These are phyloP conservation scores for Arabidopsis arenosa DNA, from an alignment of 345 rosid species.

Conservation along the genomic window DNA sequence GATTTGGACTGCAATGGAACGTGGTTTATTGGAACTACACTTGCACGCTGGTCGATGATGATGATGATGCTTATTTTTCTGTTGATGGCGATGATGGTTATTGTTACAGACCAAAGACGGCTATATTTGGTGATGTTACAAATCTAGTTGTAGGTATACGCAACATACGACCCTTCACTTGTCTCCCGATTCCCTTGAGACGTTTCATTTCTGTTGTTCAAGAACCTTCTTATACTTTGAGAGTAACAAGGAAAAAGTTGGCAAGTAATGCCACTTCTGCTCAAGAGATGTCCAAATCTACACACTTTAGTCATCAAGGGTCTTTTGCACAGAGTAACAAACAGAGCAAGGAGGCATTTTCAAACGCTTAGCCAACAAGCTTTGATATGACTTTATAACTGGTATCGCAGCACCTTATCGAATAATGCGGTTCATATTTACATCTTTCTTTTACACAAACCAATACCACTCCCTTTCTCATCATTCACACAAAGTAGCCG, in stretches of 20 bases:
- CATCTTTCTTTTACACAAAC: slow-evolving; percentile 25
- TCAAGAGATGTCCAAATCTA: neutral
- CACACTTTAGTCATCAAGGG: neutral
- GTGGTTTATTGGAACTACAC: too few species aligned
- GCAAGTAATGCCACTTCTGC: slow-evolving; percentile 12
- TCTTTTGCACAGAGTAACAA: too few species aligned
- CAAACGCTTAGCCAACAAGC: neutral
- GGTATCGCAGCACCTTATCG: neutral
- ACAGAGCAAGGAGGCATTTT: too few species aligned
- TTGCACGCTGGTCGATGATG: too few species aligned
- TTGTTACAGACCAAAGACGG: too few species aligned
- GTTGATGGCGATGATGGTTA: too few species aligned
- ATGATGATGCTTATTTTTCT: too few species aligned
- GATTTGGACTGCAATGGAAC: too few species aligned
- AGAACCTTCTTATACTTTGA: slow-evolving; percentile 5
- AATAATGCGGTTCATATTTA: slow-evolving; percentile 16
- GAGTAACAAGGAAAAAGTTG: neutral
- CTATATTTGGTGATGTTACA: too few species aligned
- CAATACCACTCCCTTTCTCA: slow-evolving; percentile 22
- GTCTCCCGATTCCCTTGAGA: too few species aligned
- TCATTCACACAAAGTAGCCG: slow-evolving; percentile 23
- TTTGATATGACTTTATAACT: slow-evolving; percentile 6
- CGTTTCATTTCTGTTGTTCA: neutral
- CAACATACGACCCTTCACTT: too few species aligned
- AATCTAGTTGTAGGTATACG: too few species aligned